Evolutionary conservation across 805 yeast species (phyloP).

Genomic region (Brettanomyces bruxellensis): DNA sequence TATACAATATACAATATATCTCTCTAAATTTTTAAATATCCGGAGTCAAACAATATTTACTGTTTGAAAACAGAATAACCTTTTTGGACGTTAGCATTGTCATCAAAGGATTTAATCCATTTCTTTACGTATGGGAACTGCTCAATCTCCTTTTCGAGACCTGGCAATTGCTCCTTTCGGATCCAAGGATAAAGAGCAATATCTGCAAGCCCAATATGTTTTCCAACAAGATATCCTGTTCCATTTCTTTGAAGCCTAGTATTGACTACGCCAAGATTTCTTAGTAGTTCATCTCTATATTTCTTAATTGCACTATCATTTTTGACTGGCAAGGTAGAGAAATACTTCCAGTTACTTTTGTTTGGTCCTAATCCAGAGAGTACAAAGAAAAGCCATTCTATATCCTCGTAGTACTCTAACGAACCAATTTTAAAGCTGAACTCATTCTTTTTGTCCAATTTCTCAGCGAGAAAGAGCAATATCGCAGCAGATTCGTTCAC

Average conservation of each 20-base stretch:
- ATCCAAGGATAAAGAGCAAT: constrained; percentile 40
- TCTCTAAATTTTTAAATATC: too few species aligned
- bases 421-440: constrained; percentile 31
- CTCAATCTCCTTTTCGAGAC: constrained; percentile 10
- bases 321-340: constrained; percentile 31
- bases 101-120: constrained; percentile 30
- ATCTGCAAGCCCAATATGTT: constrained; percentile 52
- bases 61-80: constrained; percentile 18
- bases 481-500: constrained; percentile 58
- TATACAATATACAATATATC: too few species aligned
- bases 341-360: constrained; percentile 47
- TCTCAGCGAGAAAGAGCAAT: constrained; percentile 48
- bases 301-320: constrained; percentile 47
- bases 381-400: constrained; percentile 48
- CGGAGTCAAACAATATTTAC: neutral
- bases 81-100: constrained; percentile 24
- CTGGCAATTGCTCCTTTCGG: neutral
- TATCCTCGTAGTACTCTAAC: constrained; percentile 38
- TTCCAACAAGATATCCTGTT: constrained; percentile 51
- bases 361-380: constrained; percentile 53
- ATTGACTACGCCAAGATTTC: constrained; percentile 48
- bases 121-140: constrained; percentile 31
- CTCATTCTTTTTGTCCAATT: constrained; percentile 46
- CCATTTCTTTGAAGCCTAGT: constrained; percentile 36
- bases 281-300: constrained; percentile 39